Base-by-base conservation (phyloP, 805 yeast species). In the Saturnispora ahearnii region DNA sequence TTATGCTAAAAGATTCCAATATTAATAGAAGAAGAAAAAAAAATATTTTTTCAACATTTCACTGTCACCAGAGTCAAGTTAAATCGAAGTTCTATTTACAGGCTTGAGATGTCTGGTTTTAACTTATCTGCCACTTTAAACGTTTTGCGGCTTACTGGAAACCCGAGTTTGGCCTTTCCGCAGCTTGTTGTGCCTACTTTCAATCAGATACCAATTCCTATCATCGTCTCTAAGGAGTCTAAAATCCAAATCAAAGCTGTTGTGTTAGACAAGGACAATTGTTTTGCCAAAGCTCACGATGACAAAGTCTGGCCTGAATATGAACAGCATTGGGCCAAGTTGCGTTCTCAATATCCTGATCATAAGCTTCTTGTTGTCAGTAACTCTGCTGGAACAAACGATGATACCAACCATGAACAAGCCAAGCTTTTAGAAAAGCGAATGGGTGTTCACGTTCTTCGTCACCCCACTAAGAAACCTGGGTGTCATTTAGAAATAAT, bases 241-340 rank as follows among this genome's bases (percentile, higher is more conserved):
- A 56, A 55, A 2, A 51, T 57, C 3, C 57, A 58, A 5, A 84
- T 87, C 51, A 82, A 79, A 59, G 95, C 89, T 0, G 74, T 90
- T 1, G 91, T 93, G 0, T 70, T 93, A 26, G 99, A 93, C 62
- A 93, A 93, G 63, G 99, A 93, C 67, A 93, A 93, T 64, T 91
- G 98, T 61, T 86, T 93, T 63, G 95, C 99, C 5, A 75, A 77
- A 51, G 90, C 90, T 33, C 85, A 87, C 49, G 85, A 81, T 52
- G 84, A 82, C 52, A 76, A 78, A 51, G 85, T 91, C 1, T 89
- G 87, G 86, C 88, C 86, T 0, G 85, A 69, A 2, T 90, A 89
- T 55, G 56, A 60, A 57, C 65, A 64, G 9, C 66, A 71, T 41
- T 88, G 93, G 88, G 64, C 68, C 5, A 57, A 62, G n/a, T 65